Base-by-base conservation (phyloP, 2,329 filamentous ascomycete genomes). In the Xylariales sp. region DNA sequence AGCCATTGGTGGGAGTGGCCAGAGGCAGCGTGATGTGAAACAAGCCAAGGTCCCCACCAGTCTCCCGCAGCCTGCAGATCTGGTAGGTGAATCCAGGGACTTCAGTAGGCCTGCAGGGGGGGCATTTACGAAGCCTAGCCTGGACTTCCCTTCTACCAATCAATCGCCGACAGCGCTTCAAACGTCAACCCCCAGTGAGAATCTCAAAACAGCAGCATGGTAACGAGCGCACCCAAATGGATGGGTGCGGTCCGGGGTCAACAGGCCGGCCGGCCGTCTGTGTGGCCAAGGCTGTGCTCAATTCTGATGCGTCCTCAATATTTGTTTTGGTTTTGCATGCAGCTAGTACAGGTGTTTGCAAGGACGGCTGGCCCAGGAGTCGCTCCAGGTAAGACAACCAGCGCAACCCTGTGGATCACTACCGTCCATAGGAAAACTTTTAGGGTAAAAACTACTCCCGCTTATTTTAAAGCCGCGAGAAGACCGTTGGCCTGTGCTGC, bases 1-100 rank as follows among this genome's bases (percentile, higher is more conserved):
- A 19, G 15, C 29, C 29, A 39, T 39, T 39, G 37, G 37, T 33
- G 37, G 37, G 37, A 39, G 30, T 39, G 29, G 37, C 21, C 19
- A 38, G 36, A 30, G 33, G 13, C 20, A 35, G 13, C 34, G 34
- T 29, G 28, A 39, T 21, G 24, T 39, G 37, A 39, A 39, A 39
- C 37, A 32, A 28, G 29, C 37, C 21, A 39, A 27, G 21, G 37
- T 14, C 17, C 14, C 37, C 29, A 33, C 29, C 28, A 12, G 14
- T 15, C 24, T 15, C 18, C 29, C 19, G 29, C 29, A 31, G 14
- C 23, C 24, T 15, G 28, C 11, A n/a, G 6, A 25, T 8, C 15
- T 23, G 15, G 32, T 24, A 35, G 18, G 30, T 33, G 8, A 33
- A 15, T 18, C 34, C 29, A 19, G 23, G 11, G 10, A 16, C 8